A percentile compares a stretch with the other conserved stretches of the same genome.
Evolutionary conservation across 2,329 filamentous ascomycete genomes (phyloP).

Genomic region (Pseudocercospora musae): DNA sequence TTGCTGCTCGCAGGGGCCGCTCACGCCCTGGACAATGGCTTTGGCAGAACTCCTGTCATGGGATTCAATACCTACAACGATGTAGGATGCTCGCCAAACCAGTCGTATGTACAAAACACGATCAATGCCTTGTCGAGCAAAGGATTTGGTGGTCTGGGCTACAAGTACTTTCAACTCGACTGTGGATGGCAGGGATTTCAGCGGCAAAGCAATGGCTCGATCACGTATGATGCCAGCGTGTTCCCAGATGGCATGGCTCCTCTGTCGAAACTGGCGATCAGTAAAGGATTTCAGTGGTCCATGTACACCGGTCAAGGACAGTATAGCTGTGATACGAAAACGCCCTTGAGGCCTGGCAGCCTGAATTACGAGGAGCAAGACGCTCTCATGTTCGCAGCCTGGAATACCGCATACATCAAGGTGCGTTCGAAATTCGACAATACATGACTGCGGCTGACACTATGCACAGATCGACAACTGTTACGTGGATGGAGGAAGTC

Average conservation of each 20-base stretch:
- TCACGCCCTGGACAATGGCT: constrained; percentile 28
- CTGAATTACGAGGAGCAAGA: constrained; percentile 28
- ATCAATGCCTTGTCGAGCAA: constrained; percentile 22
- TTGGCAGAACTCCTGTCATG: constrained; percentile 28
- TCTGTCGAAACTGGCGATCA: constrained; percentile 51
- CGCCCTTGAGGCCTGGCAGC: constrained; percentile 19
- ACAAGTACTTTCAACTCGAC: constrained; percentile 56
- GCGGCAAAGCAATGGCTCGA: constrained; percentile 42
- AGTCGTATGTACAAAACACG: constrained; percentile 18
- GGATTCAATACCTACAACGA: constrained; percentile 31
- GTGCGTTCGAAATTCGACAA: background rate
- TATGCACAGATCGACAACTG: constrained; percentile 31
- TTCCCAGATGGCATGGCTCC: constrained; percentile 53
- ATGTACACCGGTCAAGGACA: constrained; percentile 48
- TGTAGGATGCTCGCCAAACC: constrained; percentile 24
- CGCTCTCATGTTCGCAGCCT: constrained; percentile 28
- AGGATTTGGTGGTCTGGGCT: constrained; percentile 40
- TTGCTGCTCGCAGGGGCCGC: constrained; percentile 6
- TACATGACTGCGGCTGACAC: background rate
- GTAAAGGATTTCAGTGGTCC: constrained; percentile 50
- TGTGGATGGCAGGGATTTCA: constrained; percentile 54
- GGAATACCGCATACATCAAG: constrained; percentile 31
- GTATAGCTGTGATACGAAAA: constrained; percentile 26
- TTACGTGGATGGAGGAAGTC: constrained; percentile 23
- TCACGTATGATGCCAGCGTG: constrained; percentile 50